Percentiles rank a stretch among this genome's conserved stretches.
Evolutionary conservation across 176 grass and related monocot genomes (phyloP).

Genomic region (Cenchrus americanus): DNA sequence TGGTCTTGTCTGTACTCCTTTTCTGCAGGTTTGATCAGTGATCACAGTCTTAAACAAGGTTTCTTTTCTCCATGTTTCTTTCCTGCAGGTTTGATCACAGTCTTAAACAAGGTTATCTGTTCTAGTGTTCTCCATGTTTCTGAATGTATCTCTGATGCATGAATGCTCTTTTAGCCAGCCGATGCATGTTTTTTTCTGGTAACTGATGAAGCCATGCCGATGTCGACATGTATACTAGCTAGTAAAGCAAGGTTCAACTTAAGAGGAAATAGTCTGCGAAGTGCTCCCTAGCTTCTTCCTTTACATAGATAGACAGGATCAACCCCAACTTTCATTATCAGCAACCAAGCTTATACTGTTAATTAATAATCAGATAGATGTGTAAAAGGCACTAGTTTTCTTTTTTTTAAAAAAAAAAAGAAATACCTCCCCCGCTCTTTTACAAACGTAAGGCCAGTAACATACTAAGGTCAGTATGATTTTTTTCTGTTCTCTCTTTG

Average conservation of each 20-base stretch:
- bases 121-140: not conserved
- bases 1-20: not conserved
- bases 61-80: not conserved
- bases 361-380: not conserved
- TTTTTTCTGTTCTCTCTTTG: not conserved
- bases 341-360: not conserved
- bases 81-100: too few relatives aligned
- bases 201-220: not conserved
- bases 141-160: not conserved
- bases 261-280: not conserved
- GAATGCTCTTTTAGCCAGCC: not conserved
- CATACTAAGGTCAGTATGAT: not conserved
- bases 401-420: too few relatives aligned
- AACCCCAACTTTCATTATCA: not conserved
- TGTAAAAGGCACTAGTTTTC: not conserved
- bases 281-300: not conserved
- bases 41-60: not conserved
- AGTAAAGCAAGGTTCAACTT: not conserved
- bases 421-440: not conserved
- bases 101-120: too few relatives aligned
- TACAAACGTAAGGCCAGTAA: not conserved
- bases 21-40: not conserved
- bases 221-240: not conserved
- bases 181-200: not conserved
- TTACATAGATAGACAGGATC: not conserved